phyloP scores from a whole-genome alignment of 371 early-diverging fungal species.

The Actinomortierella wolfii region DNA sequence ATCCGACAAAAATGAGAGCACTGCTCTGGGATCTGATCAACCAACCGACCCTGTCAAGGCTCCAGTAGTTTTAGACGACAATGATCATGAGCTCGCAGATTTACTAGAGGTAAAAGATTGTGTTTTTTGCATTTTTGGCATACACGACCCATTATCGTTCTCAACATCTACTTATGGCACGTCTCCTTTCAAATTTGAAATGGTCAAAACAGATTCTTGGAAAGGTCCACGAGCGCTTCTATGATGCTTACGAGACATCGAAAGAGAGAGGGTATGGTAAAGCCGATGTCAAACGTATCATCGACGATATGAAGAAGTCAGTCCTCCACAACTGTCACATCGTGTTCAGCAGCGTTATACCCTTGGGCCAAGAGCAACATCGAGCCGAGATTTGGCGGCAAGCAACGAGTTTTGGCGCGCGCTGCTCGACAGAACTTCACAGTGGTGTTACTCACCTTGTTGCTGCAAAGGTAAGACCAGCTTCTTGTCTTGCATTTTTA shows the following conservation, averaged over 20 bases:
- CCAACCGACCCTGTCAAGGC: too few species aligned
- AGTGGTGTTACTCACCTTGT: conserved; percentile 76
- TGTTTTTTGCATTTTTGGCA: too few species aligned
- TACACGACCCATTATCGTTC: too few species aligned
- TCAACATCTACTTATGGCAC: too few species aligned
- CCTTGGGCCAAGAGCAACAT: conserved; percentile 50
- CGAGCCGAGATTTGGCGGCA: conserved; percentile 74
- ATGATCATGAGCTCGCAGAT: conserved; percentile 58
- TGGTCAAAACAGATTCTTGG: conserved; percentile 51
- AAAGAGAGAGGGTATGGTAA: conserved; percentile 12
- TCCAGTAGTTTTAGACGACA: conserved; percentile 53
- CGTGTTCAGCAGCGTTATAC: conserved; percentile 64
- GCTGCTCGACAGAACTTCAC: conserved; percentile 60
- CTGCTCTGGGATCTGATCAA: background rate
- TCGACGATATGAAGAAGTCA: conserved; percentile 47
- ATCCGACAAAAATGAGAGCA: background rate
- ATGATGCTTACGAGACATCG: conserved; percentile 45
- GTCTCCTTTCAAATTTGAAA: background rate
- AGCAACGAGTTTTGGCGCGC: conserved; percentile 74
- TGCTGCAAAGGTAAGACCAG: conserved; percentile 64
- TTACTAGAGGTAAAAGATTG: conserved; percentile 56
- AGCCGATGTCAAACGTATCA: conserved; percentile 59
- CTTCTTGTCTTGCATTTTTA: background rate
- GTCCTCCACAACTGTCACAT: conserved; percentile 54
- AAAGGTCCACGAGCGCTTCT: conserved; percentile 58